Evolutionary conservation across 108 stramenopile genomes (phyloP).

Genomic region (Seminavis robusta): DNA sequence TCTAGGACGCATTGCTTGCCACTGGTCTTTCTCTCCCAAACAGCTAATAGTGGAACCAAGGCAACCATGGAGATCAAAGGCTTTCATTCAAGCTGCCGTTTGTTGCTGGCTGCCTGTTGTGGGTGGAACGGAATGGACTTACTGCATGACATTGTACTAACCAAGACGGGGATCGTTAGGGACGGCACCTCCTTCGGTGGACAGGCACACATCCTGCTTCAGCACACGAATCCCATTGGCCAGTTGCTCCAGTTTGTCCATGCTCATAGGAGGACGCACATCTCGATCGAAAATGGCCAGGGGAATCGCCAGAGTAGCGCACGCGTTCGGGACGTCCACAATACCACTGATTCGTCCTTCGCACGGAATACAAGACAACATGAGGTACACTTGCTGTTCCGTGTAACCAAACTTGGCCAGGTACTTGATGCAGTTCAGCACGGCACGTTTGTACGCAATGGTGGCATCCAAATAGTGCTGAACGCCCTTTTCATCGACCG

Average conservation of each 20-base stretch:
- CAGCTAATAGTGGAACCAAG: too few species aligned
- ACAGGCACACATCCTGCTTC: slow-evolving; percentile 45
- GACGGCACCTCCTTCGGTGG: slow-evolving; percentile 51
- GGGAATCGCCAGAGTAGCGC: slow-evolving; percentile 54
- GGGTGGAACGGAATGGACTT: too few species aligned
- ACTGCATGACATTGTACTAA: too few species aligned
- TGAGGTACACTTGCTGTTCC: slow-evolving; percentile 61
- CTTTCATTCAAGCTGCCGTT: too few species aligned
- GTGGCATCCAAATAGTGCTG: slow-evolving; percentile 72
- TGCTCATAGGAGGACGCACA: slow-evolving; percentile 58
- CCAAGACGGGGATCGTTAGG: slow-evolving; percentile 47
- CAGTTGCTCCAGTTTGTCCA: slow-evolving; percentile 33
- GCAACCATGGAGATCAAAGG: too few species aligned
- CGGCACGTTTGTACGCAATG: slow-evolving; percentile 65
- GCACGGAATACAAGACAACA: slow-evolving; percentile 52
- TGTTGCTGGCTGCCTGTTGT: too few species aligned
- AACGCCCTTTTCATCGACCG: slow-evolving; percentile 56
- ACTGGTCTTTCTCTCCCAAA: too few species aligned
- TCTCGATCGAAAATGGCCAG: slow-evolving; percentile 66
- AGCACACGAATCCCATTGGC: slow-evolving; percentile 43
- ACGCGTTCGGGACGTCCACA: slow-evolving; percentile 67
- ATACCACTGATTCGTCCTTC: slow-evolving; percentile 66
- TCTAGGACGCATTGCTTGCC: too few species aligned
- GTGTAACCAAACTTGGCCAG: slow-evolving; percentile 61
- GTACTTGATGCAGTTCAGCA: slow-evolving; percentile 66